Evolutionary conservation across 495 filamentous ascomycete species (phyloP).

Genomic region (Neurospora intermedia): DNA sequence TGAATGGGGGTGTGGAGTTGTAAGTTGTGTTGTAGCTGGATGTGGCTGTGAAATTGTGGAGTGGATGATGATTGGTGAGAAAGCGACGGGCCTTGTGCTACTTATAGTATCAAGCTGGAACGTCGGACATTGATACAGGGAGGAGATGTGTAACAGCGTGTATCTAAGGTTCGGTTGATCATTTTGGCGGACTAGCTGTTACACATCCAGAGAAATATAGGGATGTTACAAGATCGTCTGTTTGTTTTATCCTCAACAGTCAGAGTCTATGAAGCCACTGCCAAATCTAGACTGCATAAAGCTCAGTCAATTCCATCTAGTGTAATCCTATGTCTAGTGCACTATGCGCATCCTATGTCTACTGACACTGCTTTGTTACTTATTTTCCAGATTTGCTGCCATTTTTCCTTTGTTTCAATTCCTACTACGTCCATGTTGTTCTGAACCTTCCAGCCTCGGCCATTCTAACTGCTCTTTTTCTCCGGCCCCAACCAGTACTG

Average conservation of each 20-base stretch:
- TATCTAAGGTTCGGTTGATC: too few species aligned
- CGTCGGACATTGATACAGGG: too few species aligned
- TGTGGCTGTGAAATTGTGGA: too few species aligned
- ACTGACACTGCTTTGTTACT: neutral
- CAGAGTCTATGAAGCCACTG: neutral
- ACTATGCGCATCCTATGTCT: too few species aligned
- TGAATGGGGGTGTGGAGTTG: neutral
- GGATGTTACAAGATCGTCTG: too few species aligned
- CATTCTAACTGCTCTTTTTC: neutral
- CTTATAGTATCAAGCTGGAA: too few species aligned
- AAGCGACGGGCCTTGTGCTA: too few species aligned
- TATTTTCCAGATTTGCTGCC: neutral
- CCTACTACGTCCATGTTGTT: neutral
- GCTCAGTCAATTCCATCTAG: neutral
- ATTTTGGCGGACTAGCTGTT: too few species aligned
- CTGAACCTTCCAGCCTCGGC: neutral
- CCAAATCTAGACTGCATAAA: neutral
- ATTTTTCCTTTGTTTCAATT: neutral
- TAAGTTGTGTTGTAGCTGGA: neutral
- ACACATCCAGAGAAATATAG: too few species aligned
- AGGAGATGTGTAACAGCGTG: too few species aligned
- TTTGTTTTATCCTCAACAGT: neutral
- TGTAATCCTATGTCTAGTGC: neutral
- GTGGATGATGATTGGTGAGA: too few species aligned
- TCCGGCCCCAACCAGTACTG: neutral